A percentile compares a stretch with the other conserved stretches of the same genome.
Conservation (phyloP, 1,284 basidiomycete species). For the Schizophyllum commune region DNA sequence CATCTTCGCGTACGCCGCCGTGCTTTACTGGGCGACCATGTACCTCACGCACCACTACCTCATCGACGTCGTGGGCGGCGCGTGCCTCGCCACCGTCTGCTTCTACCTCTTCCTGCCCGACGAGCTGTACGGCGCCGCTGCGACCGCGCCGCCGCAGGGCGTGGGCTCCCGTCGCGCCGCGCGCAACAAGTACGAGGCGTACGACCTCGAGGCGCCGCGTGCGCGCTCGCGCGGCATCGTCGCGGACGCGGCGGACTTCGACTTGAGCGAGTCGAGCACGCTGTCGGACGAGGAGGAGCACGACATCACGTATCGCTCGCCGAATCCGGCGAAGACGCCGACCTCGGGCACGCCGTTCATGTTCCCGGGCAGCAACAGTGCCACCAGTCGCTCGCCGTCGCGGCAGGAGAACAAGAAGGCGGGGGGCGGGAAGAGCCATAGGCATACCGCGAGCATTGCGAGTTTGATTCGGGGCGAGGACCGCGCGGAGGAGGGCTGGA, state of each 20-base stretch:
- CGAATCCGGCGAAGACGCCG: slow-evolving; percentile 33
- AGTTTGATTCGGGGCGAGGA: slow-evolving; percentile 71
- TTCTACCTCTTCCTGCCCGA: slow-evolving; percentile 90
- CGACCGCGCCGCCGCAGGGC: slow-evolving; percentile 41
- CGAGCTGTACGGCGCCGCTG: slow-evolving; percentile 56
- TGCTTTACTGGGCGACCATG: slow-evolving; percentile 98
- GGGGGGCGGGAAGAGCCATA: slow-evolving; percentile 38
- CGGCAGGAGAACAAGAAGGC: slow-evolving; percentile 15
- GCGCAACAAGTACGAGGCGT: slow-evolving; percentile 63
- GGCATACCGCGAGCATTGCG: slow-evolving; percentile 75
- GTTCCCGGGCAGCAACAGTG: slow-evolving; percentile 4
- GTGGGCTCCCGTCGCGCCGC: slow-evolving; percentile 18
- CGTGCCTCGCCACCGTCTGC: slow-evolving; percentile 79
- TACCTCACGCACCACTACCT: slow-evolving; percentile 97
- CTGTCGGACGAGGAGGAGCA: slow-evolving; percentile 54
- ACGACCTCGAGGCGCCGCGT: slow-evolving; percentile 52
- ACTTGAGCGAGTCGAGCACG: slow-evolving; percentile 44
- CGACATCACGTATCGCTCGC: slow-evolving; percentile 65
- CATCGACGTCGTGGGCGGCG: slow-evolving; percentile 92
- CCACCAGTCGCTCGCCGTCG: slow-evolving; percentile 1
- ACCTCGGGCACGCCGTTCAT: slow-evolving; percentile 21
- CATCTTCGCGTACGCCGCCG: slow-evolving; percentile 82
- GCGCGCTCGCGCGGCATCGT: slow-evolving; percentile 22
- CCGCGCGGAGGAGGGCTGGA: slow-evolving; percentile 69
- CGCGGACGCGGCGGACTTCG: slow-evolving; percentile 43